Percentiles rank a stretch among this genome's conserved stretches.
Evolutionary conservation across 768 basidiomycete species (phyloP).

Genomic region (Roridomyces roridus): DNA sequence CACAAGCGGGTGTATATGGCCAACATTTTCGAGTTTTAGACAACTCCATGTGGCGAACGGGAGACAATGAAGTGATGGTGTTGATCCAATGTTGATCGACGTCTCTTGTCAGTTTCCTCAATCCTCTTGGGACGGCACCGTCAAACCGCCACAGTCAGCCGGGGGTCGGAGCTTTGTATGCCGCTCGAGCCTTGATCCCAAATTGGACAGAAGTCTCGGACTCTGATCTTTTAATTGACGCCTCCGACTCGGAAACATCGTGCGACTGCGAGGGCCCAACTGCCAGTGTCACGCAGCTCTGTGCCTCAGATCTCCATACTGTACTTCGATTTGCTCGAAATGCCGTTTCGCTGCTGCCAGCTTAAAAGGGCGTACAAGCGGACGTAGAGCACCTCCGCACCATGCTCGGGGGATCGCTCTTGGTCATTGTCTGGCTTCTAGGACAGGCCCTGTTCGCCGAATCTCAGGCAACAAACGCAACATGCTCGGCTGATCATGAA

Average conservation of each 20-base stretch:
- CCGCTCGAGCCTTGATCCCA: neutral
- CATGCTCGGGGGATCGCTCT: constrained; percentile 11
- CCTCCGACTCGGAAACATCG: constrained; percentile 13
- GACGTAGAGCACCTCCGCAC: neutral
- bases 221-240: neutral
- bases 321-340: neutral
- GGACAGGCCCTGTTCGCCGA: constrained; percentile 17
- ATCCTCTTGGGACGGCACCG: too few relatives aligned
- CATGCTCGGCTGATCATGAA: constrained; percentile 46
- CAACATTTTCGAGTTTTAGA: constrained; percentile 41
- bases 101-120: too few relatives aligned
- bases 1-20: constrained; percentile 51
- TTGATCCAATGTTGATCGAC: too few relatives aligned
- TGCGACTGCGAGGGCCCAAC: constrained; percentile 23
- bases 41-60: too few relatives aligned
- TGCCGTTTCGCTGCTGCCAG: neutral
- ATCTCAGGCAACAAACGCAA: constrained; percentile 45
- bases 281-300: constrained; percentile 21
- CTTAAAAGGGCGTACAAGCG: constrained; percentile 4
- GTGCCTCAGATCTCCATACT: constrained; percentile 12
- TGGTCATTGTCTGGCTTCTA: constrained; percentile 27
- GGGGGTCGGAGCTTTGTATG: neutral
- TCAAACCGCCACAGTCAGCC: neutral
- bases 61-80: too few relatives aligned
- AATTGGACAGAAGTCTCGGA: constrained; percentile 10